Base-by-base conservation (phyloP, 2,329 filamentous ascomycete genomes). In the Alternaria dauci region DNA sequence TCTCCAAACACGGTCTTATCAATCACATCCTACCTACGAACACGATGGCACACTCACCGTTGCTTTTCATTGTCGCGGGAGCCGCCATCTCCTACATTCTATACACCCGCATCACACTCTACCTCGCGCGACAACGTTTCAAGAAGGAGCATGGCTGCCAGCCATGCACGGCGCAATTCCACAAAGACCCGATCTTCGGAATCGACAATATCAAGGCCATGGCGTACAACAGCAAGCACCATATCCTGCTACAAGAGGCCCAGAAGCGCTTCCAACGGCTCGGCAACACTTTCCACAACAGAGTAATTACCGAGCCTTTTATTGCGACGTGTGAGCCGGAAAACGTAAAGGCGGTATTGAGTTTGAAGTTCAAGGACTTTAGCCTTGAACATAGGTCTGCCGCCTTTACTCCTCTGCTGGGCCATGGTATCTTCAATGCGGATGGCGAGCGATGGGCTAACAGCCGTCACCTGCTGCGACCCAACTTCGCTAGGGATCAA, bases 171-270 rank as follows among this genome's bases (percentile, higher is more conserved):
- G 59, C 63, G 8, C 84, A 81, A 61, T 83, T 83, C 4, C 82
- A 87, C 73, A 81, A 80, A 55, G 87, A 88, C 65, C 84, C 81
- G 0, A 67, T 89, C 55, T 75, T 88, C 3, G 87, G 86, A 2
- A 66, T 84, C 26, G 84, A 87, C 69, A 71, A 83, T 39, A 78
- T 87, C 59, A 65, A 76, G 38, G 64, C 75, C 26, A 81, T 81
- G 58, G 56, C 81, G 20, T 71, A 72, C 12, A 78, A 81, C 4
- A 60, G 79, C 55, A 80, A 78, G 23, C 60, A 72, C 46, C 58
- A 68, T 30, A 68, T 71, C 18, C 2, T 66, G 20, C 42, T 73
- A 14, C 32, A 65, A 44, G 65, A 72, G 52, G 68, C 66, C 32
- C 60, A 66, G 26, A 70, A 71, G 20, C 68, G 71, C 5, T 74